Base-by-base conservation (phyloP, 1,284 basidiomycete species). In the Gymnopus androsaceus region DNA sequence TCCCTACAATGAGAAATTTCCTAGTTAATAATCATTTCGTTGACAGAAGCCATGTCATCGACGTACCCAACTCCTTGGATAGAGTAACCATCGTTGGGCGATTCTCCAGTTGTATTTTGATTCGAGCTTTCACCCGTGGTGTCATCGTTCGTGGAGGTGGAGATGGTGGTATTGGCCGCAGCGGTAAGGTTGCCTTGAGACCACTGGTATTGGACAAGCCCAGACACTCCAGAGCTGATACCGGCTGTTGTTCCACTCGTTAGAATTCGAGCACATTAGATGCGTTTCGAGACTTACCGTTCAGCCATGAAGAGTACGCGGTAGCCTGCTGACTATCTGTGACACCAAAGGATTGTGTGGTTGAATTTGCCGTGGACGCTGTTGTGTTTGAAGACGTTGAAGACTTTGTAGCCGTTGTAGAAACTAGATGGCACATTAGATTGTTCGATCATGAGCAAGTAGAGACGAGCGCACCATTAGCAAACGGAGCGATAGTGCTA, bases 71-170 rank as follows among this genome's bases (percentile, higher is more conserved):
- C 54, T 9, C 69, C 74, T 56, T 71, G 68, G 59, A 64, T 68
- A 15, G 69, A 66, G 64, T 88, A 88, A 64, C 85, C 85, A 67
- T 88, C 85, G 59, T 86, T 82, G 27, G 87, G 86, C 3, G 84
- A 83, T 21, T 69, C 48, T 14, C 78, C 80, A 6, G 77, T 75
- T 23, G 67, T 65, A 49, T 69, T 67, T 15, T 67, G 58, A 28
- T 63, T 70, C 6, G 70, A 61, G 33, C 69, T 69, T 38, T 66
- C 62, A 5, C 64, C 61, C 7, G 72, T 80, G 21, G 70, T 69
- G 48, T 67, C 66, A 21, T 63, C 56, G 41, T 64, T 59, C 1
- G 72, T 67, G 27, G 73, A 67, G 28, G 80, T 69, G 2, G 73
- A 67, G 28, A 81, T 69, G 2, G 73, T 67, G 3, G 78, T 78